phyloP scores from a whole-genome alignment of 305 asterid species.

The Fraxinus dipetala region DNA sequence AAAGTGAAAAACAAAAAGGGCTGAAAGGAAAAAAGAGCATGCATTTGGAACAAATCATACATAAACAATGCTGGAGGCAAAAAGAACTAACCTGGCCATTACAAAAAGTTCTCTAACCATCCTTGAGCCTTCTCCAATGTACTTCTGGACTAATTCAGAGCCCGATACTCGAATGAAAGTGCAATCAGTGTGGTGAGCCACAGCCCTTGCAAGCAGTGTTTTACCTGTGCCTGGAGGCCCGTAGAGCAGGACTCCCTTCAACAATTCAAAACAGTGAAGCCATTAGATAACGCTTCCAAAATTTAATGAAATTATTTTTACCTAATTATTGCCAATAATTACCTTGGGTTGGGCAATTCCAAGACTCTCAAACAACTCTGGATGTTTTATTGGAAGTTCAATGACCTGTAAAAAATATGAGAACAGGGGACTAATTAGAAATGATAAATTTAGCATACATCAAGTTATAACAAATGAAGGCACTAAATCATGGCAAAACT shows the following conservation, averaged over 20 bases:
- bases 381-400: constrained; percentile 98
- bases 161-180: constrained; percentile 97
- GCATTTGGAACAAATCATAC: background rate
- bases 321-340: background rate
- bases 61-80: background rate
- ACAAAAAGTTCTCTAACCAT: constrained; percentile 99
- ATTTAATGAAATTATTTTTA: background rate
- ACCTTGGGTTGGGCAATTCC: constrained; percentile 99
- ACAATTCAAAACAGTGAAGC: constrained; percentile 10
- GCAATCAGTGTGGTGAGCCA: constrained; percentile 97
- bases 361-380: constrained; percentile 93
- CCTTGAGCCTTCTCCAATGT: constrained; percentile 96
- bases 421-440: constrained; percentile 17
- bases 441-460: background rate
- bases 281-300: constrained; percentile 22
- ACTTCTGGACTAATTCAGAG: constrained; percentile 93
- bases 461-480: background rate
- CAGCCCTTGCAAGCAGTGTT: constrained; percentile 95
- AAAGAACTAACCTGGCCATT: constrained; percentile 84
- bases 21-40: background rate
- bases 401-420: constrained; percentile 57
- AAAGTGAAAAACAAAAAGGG: background rate
- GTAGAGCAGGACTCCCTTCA: constrained; percentile 85
- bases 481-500: constrained; percentile 2
- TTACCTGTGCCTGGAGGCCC: constrained; percentile 99